Evolutionary conservation across 768 basidiomycete genomes (phyloP).

Genomic region (Rhizopogon rudus): DNA sequence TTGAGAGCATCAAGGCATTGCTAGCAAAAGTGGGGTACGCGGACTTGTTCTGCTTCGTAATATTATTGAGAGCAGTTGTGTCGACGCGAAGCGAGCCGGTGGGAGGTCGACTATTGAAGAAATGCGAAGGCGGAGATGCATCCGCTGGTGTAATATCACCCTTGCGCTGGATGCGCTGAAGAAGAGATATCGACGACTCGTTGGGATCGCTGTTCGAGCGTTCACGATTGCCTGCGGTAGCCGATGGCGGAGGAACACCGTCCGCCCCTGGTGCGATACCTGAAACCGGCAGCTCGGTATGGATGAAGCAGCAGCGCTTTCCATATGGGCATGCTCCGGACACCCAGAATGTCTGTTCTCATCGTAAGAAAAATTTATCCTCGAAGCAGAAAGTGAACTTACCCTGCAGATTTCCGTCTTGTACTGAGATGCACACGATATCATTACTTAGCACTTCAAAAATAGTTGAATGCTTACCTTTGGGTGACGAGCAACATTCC

Average conservation of each 20-base stretch:
- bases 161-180: constrained; percentile 71
- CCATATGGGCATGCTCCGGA: constrained; percentile 92
- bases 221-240: constrained; percentile 52
- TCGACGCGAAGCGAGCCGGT: constrained; percentile 72
- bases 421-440: constrained; percentile 45
- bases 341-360: constrained; percentile 80
- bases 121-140: constrained; percentile 35
- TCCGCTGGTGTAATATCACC: constrained; percentile 59
- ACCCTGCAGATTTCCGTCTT: constrained; percentile 94
- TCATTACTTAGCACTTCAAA: constrained; percentile 2
- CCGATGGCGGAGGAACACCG: constrained; percentile 47
- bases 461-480: constrained; percentile 49
- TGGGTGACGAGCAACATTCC: constrained; percentile 81
- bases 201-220: constrained; percentile 82
- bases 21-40: constrained; percentile 64
- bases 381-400: constrained; percentile 17
- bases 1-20: constrained; percentile 45
- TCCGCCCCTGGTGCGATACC: constrained; percentile 52
- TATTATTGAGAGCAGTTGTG: constrained; percentile 57
- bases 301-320: constrained; percentile 91
- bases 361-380: constrained; percentile 5
- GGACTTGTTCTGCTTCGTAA: constrained; percentile 76
- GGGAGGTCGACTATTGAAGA: constrained; percentile 59
- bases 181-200: constrained; percentile 61
- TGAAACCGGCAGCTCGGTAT: constrained; percentile 75